phyloP scores from a whole-genome alignment of 768 basidiomycete genomes.

The Termitomyces sp. region DNA sequence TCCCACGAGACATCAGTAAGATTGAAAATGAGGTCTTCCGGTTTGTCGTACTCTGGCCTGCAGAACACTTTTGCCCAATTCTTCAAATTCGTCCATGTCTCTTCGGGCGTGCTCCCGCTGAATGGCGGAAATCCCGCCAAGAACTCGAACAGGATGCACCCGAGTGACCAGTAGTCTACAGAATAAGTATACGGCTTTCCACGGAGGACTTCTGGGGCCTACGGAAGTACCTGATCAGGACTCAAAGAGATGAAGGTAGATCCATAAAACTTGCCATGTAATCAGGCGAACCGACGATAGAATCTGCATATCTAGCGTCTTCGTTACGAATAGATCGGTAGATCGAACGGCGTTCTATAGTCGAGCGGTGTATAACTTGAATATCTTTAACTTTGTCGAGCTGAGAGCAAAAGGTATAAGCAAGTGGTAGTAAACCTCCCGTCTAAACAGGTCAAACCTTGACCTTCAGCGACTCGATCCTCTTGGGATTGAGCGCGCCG shows the following conservation, averaged over 20 bases:
- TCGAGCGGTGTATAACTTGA: constrained; percentile 83
- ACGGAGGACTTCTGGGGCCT: constrained; percentile 85
- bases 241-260: not conserved
- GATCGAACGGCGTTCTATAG: constrained; percentile 89
- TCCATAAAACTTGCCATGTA: constrained; percentile 67
- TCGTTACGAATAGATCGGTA: constrained; percentile 89
- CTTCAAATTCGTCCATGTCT: constrained; percentile 98
- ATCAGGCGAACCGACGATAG: constrained; percentile 96
- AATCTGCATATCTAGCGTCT: constrained; percentile 93
- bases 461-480: constrained; percentile 91
- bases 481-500: constrained; percentile 88
- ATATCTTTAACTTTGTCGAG: constrained; percentile 96
- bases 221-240: not conserved
- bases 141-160: constrained; percentile 97
- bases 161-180: constrained; percentile 98
- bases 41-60: constrained; percentile 92
- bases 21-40: constrained; percentile 96
- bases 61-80: constrained; percentile 93
- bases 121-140: constrained; percentile 97
- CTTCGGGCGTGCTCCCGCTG: constrained; percentile 90
- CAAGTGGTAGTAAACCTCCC: not conserved
- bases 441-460: constrained; percentile 48
- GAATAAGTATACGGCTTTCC: constrained; percentile 94
- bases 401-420: constrained; percentile 29
- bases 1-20: constrained; percentile 92